Evolutionary conservation across 441 rosid genomes (phyloP).

Genomic region (Pelargonium cotyledonis): DNA sequence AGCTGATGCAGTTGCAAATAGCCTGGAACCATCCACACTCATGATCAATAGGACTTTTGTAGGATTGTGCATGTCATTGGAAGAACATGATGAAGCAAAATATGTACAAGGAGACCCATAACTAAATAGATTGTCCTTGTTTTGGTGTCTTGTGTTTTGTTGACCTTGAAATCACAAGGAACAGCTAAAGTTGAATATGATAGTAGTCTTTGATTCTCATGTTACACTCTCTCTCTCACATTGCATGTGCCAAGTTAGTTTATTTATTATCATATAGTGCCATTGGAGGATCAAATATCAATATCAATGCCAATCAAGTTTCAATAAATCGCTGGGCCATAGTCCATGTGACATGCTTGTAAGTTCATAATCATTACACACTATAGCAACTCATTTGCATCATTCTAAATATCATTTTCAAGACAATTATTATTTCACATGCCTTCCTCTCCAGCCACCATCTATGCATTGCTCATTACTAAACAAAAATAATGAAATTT

Average conservation of each 20-base stretch:
- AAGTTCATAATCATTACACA: neutral
- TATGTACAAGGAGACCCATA: neutral
- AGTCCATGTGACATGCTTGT: neutral
- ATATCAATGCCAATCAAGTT: neutral
- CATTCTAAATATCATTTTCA: neutral
- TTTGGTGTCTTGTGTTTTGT: too few species aligned
- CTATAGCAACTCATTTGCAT: too few species aligned
- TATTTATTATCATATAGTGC: too few species aligned
- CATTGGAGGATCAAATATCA: neutral
- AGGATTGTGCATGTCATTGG: neutral
- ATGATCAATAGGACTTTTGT: neutral
- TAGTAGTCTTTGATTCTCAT: too few species aligned
- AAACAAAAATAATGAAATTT: too few species aligned
- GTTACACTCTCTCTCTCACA: neutral
- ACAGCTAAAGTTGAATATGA: too few species aligned
- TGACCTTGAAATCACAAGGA: too few species aligned
- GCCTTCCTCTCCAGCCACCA: neutral
- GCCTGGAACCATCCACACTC: neutral
- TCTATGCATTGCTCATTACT: too few species aligned
- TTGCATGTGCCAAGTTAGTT: neutral
- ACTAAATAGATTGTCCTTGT: neutral
- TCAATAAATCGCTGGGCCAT: neutral
- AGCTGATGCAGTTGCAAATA: slow-evolving; percentile 9
- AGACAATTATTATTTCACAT: neutral
- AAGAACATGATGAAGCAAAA: neutral